These are phyloP conservation scores for Fraxinus ornus DNA, from an alignment of 305 asterid genomes.

Conservation along the genomic window DNA sequence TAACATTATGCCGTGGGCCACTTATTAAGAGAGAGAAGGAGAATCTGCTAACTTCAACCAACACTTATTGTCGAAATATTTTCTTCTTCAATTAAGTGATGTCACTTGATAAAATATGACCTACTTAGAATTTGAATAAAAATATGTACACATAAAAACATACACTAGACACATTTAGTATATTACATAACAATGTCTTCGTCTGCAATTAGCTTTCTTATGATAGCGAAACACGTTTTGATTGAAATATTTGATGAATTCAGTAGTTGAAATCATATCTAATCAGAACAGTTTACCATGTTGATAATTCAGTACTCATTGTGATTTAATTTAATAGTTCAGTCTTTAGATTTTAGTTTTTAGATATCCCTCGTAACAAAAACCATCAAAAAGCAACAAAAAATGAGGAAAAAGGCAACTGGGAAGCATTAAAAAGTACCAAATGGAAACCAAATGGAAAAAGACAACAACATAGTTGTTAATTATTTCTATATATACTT, in stretches of 20 bases:
- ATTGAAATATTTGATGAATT: neutral
- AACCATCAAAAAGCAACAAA: neutral
- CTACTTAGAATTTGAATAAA: neutral
- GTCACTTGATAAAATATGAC: neutral
- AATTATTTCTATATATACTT: neutral
- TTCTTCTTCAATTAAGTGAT: neutral
- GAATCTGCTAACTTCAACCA: neutral
- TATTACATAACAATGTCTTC: neutral
- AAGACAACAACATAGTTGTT: neutral
- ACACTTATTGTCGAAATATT: neutral
- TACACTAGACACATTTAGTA: neutral
- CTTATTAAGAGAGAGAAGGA: neutral
- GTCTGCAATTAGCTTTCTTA: neutral
- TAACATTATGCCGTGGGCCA: neutral
- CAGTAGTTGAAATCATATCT: neutral
- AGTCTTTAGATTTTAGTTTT: neutral
- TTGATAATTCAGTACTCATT: neutral
- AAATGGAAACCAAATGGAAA: neutral
- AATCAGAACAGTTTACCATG: neutral
- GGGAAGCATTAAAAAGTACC: neutral
- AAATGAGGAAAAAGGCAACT: neutral
- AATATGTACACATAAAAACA: neutral
- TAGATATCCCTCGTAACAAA: neutral
- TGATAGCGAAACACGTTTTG: neutral
- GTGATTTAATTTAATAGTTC: neutral